These are phyloP conservation scores for Saturnispora serradocipensis DNA, from an alignment of 805 yeast species.

Conservation along the genomic window DNA sequence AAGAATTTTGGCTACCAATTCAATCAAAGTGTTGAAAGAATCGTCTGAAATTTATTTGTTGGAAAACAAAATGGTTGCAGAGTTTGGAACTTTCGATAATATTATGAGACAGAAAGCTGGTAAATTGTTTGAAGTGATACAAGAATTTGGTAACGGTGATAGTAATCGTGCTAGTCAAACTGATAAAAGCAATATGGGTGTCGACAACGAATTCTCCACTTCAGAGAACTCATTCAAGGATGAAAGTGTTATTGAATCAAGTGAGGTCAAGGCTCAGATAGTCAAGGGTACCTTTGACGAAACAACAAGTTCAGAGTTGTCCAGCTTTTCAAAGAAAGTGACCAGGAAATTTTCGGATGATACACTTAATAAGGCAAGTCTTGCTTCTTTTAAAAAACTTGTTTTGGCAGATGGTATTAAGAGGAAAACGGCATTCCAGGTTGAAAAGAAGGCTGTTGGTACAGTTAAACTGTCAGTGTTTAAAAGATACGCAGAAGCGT, in stretches of 20 bases:
- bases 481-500: slow-evolving; percentile 47
- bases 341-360: slow-evolving; percentile 7
- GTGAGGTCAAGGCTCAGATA: slow-evolving; percentile 9
- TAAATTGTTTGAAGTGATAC: slow-evolving; percentile 27
- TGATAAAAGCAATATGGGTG: not conserved
- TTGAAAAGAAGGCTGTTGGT: slow-evolving; percentile 50
- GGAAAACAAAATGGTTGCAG: slow-evolving; percentile 45
- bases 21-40: slow-evolving; percentile 43
- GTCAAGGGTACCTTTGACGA: slow-evolving; percentile 13
- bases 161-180: not conserved
- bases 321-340: slow-evolving; percentile 11
- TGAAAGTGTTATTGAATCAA: slow-evolving; percentile 6
- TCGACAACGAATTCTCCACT: slow-evolving; percentile 1
- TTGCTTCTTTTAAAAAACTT: slow-evolving; percentile 47
- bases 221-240: slow-evolving; percentile 4
- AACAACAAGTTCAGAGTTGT: slow-evolving; percentile 13
- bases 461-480: slow-evolving; percentile 48
- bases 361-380: slow-evolving; percentile 49
- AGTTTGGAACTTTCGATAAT: slow-evolving; percentile 42
- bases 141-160: slow-evolving; percentile 29
- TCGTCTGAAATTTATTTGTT: slow-evolving; percentile 55
- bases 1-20: slow-evolving; percentile 48
- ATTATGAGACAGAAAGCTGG: slow-evolving; percentile 19
- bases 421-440: slow-evolving; percentile 36
- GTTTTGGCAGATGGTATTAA: slow-evolving; percentile 21